phyloP scores from a whole-genome alignment of 345 rosid genomes.

The Anacardium occidentale region DNA sequence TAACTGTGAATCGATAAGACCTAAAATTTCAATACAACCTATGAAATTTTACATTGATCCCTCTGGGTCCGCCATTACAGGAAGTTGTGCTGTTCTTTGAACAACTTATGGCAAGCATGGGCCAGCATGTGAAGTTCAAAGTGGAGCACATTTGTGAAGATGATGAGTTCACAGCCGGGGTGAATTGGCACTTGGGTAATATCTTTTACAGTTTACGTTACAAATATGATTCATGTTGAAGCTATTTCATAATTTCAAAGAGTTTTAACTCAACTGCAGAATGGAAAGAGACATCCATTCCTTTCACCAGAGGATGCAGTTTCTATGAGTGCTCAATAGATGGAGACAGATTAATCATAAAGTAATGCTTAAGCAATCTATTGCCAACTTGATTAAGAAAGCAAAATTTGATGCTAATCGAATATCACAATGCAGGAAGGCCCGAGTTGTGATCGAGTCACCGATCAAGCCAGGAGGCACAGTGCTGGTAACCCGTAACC shows the following conservation, averaged over 20 bases:
- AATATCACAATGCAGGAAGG: conserved; percentile 49
- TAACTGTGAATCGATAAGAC: too few relatives aligned
- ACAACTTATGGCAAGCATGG: conserved; percentile 63
- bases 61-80: conserved; percentile 32
- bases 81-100: conserved; percentile 56
- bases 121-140: conserved; percentile 59
- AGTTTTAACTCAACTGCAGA: conserved; percentile 36
- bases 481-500: conserved; percentile 50
- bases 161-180: conserved; percentile 49
- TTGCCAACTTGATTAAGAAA: background rate
- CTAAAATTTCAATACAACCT: too few relatives aligned
- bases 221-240: background rate
- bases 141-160: conserved; percentile 64
- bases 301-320: conserved; percentile 82
- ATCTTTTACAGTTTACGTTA: background rate
- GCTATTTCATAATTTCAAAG: background rate
- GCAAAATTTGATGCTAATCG: background rate
- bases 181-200: conserved; percentile 76
- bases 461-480: conserved; percentile 80
- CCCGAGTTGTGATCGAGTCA: conserved; percentile 56
- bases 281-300: conserved; percentile 64
- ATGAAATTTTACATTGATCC: too few relatives aligned
- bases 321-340: conserved; percentile 57
- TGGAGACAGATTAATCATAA: conserved; percentile 41
- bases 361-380: conserved; percentile 28